Evolutionary conservation across 169 alveolate genomes (phyloP), one percentile per base, ranked within the genome.

Genomic region (Plasmodium fragile): DNA sequence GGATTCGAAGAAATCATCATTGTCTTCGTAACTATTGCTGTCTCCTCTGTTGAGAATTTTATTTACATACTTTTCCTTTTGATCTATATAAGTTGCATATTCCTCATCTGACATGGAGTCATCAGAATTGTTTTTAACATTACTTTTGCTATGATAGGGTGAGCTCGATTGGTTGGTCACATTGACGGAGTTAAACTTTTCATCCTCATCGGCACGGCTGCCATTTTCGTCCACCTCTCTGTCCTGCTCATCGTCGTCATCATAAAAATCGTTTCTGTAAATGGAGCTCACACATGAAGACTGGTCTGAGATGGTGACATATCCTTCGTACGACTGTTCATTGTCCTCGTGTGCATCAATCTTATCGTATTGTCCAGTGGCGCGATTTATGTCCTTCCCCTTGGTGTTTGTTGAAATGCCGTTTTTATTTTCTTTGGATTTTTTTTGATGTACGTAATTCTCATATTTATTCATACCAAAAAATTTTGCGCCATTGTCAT

Each of bases 241-340:
- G 11, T 55, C 82, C 39, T 82, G 32, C 18, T 83, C 82, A 13
- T 83, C 92, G 2, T 22, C n/a, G 65, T 85, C 85, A 34, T 85
- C 81, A 49, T 73, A 75, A 75, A 53, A 77, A 25, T 85, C 45
- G 28, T 36, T 73, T 73, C 25, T 72, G 59, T 73, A 85, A 75
- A 85, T 22, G n/a, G 93, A 85, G 78, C 85, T 41, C 32, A 72
- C 73, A 75, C 49, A 85, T 28, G 87, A 85, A 8, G 78, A 73
- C n/a, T 73, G 85, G 69, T 85, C 93, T 36, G 93, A 85, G n/a
- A 85, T 34, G 55, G 78, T 85, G 78, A 85, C 83, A 36, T 75
- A 85, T 25, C 93, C 80, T n/a, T 85, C 85, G 70, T 72, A 36
- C 8, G 93, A 85, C 28, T 85, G 78, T 8, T 73, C 80, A 73